Evolutionary conservation across 1,284 basidiomycete genomes (phyloP).

Genomic region (Ceratobasidium papillatum): DNA sequence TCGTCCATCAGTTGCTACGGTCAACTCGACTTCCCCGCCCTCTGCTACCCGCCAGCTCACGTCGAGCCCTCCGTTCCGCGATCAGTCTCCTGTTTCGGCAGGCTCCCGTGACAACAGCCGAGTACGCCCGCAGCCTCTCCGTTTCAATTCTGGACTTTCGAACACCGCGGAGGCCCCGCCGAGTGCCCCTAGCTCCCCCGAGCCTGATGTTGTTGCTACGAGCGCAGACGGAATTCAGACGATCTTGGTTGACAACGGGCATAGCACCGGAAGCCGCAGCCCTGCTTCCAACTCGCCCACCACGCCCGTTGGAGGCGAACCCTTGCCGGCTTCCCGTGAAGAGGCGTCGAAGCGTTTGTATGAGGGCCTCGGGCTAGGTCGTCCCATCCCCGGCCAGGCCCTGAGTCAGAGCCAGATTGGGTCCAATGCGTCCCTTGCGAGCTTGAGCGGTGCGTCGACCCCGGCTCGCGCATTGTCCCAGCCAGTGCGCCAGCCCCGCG

Average conservation of each 20-base stretch:
- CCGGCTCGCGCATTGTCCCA: constrained; percentile 57
- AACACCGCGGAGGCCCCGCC: constrained; percentile 33
- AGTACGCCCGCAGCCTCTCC: constrained; percentile 68
- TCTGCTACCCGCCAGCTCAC: constrained; percentile 8
- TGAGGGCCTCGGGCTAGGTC: constrained; percentile 80
- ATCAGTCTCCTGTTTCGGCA: constrained; percentile 41
- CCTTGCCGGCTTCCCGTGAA: constrained; percentile 77
- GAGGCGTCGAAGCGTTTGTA: constrained; percentile 82
- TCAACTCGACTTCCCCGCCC: constrained; percentile 77
- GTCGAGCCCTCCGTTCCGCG: constrained; percentile 37
- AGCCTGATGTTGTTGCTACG: constrained; percentile 30
- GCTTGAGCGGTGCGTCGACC: constrained; percentile 40
- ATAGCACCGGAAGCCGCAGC: constrained; percentile 41
- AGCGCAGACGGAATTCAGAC: constrained; percentile 37
- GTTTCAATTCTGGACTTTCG: constrained; percentile 55
- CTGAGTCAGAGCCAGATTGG: constrained; percentile 31
- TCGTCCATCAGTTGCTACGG: constrained; percentile 60
- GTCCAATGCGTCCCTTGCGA: constrained; percentile 44
- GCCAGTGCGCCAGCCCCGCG: constrained; percentile 82
- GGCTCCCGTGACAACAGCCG: constrained; percentile 46
- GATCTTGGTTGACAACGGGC: constrained; percentile 40
- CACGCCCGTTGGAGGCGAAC: constrained; percentile 43
- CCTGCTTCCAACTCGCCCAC: constrained; percentile 42
- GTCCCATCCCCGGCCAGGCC: constrained; percentile 55
- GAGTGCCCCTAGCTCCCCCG: constrained; percentile 26